A percentile compares a stretch with the other conserved stretches of the same genome.
Conservation (phyloP, 1,284 basidiomycete genomes). For the Ganoderma sinense region DNA sequence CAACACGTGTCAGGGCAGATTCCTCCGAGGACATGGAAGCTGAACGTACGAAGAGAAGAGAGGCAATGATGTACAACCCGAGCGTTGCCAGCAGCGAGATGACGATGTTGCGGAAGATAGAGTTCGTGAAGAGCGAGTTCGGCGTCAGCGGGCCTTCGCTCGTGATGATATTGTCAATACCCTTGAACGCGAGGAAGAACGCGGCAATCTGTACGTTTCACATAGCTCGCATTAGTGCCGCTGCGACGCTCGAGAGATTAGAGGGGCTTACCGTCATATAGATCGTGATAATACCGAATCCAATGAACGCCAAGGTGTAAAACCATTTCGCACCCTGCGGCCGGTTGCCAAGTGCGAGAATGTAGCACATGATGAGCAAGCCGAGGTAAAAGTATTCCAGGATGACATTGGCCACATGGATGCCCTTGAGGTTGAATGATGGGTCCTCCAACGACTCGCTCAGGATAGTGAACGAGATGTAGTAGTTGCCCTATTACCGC, state of each 20-base stretch:
- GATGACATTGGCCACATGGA: conserved; percentile 79
- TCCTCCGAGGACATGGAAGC: neutral
- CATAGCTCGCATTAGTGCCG: neutral
- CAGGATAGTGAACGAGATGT: conserved; percentile 87
- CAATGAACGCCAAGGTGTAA: conserved; percentile 84
- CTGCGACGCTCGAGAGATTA: neutral
- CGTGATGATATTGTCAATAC: conserved; percentile 66
- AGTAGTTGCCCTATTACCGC: conserved; percentile 79
- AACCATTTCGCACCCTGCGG: conserved; percentile 89
- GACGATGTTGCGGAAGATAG: conserved; percentile 88
- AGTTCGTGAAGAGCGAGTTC: conserved; percentile 71
- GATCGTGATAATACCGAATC: conserved; percentile 87
- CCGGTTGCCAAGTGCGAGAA: conserved; percentile 90
- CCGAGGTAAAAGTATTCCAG: conserved; percentile 91
- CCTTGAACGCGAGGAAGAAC: conserved; percentile 83
- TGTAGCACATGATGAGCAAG: conserved; percentile 88
- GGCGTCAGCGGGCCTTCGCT: conserved; percentile 56
- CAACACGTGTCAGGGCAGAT: conserved; percentile 15
- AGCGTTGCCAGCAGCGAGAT: conserved; percentile 87
- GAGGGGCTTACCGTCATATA: conserved; percentile 84
- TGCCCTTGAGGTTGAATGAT: conserved; percentile 62
- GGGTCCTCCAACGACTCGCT: conserved; percentile 74
- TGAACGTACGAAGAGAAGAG: conserved; percentile 80
- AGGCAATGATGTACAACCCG: conserved; percentile 85
- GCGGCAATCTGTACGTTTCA: conserved; percentile 65